Evolutionary conservation across 1,139 yeast genomes (phyloP), one percentile per base, ranked within the genome.

Genomic region (Tardiomyces digboiensis): DNA sequence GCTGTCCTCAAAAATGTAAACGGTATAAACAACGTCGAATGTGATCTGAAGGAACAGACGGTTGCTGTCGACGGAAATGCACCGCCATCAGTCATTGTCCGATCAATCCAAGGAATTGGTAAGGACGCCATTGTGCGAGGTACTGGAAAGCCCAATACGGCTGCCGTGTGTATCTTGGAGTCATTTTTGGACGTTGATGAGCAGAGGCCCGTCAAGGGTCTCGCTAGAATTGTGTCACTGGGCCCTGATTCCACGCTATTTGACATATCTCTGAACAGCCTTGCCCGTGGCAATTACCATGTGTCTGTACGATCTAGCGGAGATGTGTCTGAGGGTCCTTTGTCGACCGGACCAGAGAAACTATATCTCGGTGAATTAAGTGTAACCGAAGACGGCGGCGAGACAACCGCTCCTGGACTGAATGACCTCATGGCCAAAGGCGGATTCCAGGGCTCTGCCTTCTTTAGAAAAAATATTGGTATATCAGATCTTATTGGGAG

Each of bases 81-180:
- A 7, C 77, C 95, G 2, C 95, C 95, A 1, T 81, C 91, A 3
- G 66, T 63, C 26, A 72, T 87, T 18, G 80, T 84, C 23, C 67
- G 67, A 49, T 75, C 83, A 0, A 78, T 86, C 47, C 89, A 82
- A 60, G 56, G 59, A 1, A 79, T 80, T 3, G 97, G 97, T 1
- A 76, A 78, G 53, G 97, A 89, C 59, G 95, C 95, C 8, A 85
- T 89, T 51, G 82, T 89, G 29, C 72, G 97, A 49, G 98, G 98
- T 5, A 79, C 96, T 0, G 97, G 97, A 2, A 71, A 71, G 44
- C 82, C 94, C 19, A 82, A 89, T 59, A 76, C 89, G 21, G 95
- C 97, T 0, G 97, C 95, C 0, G 97, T 89, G 23, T 80, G 94
- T 52, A 89, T 89, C 41, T 65, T 89, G 46, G 97, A 91, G 59